Evolutionary conservation across 2,329 filamentous ascomycete species (phyloP).

Genomic region (Magnaporthiopsis poae): DNA sequence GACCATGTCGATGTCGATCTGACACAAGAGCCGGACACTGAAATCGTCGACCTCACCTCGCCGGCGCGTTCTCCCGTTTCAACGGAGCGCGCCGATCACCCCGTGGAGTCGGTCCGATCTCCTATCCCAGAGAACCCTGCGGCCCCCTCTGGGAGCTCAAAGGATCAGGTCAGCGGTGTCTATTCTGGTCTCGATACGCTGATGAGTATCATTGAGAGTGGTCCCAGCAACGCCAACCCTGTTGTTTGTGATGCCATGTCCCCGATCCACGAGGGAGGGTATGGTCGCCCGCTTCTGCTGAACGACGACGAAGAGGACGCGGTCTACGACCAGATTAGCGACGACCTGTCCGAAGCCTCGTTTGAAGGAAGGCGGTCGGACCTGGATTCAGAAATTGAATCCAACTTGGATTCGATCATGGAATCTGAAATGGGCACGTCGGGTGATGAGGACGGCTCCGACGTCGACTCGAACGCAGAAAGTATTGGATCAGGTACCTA

Average conservation of each 20-base stretch:
- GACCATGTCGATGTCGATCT: neutral
- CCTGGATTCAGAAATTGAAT: neutral
- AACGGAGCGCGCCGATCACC: neutral
- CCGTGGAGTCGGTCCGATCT: neutral
- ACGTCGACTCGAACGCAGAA: neutral
- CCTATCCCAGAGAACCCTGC: neutral
- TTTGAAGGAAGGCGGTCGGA: neutral
- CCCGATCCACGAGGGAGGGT: neutral
- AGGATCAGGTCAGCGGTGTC: neutral
- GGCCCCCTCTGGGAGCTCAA: neutral
- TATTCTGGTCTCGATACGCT: neutral
- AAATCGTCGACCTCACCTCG: slow-evolving; percentile 6
- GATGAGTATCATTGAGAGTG: neutral
- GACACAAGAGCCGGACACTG: neutral
- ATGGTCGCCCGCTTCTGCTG: neutral
- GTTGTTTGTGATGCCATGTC: too few species aligned
- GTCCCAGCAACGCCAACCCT: neutral
- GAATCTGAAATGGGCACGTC: neutral
- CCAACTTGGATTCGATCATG: neutral
- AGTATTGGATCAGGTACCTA: neutral
- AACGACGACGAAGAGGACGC: slow-evolving; percentile 6
- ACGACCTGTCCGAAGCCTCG: neutral
- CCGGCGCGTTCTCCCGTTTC: too few species aligned
- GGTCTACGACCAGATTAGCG: neutral
- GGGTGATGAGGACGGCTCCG: neutral